phyloP scores from a whole-genome alignment of 2,329 filamentous ascomycete genomes.

The Aaosphaeria arxii region DNA sequence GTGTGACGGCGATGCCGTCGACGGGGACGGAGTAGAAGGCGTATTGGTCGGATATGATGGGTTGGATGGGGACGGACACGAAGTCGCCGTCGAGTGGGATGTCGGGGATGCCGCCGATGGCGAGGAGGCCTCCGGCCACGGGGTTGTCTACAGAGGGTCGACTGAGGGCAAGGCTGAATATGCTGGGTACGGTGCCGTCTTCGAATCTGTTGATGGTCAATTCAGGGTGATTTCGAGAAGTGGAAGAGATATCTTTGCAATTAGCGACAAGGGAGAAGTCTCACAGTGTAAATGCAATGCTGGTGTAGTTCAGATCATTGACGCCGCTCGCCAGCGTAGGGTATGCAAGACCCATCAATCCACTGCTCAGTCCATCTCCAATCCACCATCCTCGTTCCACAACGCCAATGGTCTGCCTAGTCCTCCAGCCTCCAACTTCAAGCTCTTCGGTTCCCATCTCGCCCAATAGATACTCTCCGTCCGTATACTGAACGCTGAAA shows the following conservation, averaged over 20 bases:
- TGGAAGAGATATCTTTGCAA: too few species aligned
- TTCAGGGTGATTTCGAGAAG: too few species aligned
- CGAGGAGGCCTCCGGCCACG: constrained; percentile 20
- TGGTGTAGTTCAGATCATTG: constrained; percentile 15
- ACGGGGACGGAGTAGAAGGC: constrained; percentile 23
- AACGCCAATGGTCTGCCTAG: constrained; percentile 24
- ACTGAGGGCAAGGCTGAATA: constrained; percentile 24
- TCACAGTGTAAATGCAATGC: constrained; percentile 22
- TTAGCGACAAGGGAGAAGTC: neutral
- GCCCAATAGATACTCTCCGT: constrained; percentile 21
- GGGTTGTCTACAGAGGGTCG: constrained; percentile 11
- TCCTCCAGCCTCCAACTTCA: constrained; percentile 12
- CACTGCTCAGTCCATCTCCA: constrained; percentile 24
- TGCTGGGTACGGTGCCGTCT: constrained; percentile 5
- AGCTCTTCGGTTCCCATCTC: constrained; percentile 19
- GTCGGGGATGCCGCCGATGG: constrained; percentile 27
- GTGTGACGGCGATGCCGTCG: constrained; percentile 13
- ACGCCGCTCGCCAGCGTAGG: constrained; percentile 13
- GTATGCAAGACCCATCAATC: constrained; percentile 27
- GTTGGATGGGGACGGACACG: constrained; percentile 14
- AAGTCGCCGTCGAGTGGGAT: constrained; percentile 12
- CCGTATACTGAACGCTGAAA: constrained; percentile 21
- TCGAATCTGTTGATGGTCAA: constrained; percentile 7
- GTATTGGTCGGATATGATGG: constrained; percentile 10
- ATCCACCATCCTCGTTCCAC: constrained; percentile 25